Evolutionary conservation across 2,329 filamentous ascomycete species (phyloP).

Genomic region (Exserohilum turcica): DNA sequence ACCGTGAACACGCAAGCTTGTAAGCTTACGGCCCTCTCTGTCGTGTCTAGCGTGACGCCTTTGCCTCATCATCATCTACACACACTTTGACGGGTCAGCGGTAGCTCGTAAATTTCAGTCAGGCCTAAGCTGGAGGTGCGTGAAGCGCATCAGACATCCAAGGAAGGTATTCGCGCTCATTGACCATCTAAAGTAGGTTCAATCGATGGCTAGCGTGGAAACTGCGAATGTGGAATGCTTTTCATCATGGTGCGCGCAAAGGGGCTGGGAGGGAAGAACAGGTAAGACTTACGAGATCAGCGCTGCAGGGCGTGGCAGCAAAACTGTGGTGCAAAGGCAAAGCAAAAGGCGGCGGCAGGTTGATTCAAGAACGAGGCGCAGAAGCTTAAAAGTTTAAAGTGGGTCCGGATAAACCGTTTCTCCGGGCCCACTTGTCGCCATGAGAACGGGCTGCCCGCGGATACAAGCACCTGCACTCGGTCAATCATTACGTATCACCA

Average conservation of each 20-base stretch:
- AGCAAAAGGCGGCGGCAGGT: background rate
- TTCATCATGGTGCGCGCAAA: slow-evolving; percentile 65
- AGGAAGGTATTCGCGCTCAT: slow-evolving; percentile 73
- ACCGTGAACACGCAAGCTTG: background rate
- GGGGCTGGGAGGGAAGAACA: background rate
- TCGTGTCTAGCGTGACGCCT: too few species aligned
- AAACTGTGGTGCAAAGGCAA: background rate
- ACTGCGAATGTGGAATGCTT: slow-evolving; percentile 80
- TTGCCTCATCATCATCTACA: too few species aligned
- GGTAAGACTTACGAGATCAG: slow-evolving; percentile 8
- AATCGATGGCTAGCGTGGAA: slow-evolving; percentile 76
- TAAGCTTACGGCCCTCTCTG: too few species aligned
- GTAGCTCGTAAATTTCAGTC: background rate
- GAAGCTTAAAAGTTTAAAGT: slow-evolving; percentile 14
- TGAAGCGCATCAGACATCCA: slow-evolving; percentile 70
- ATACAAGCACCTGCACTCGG: too few species aligned
- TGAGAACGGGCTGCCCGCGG: too few species aligned
- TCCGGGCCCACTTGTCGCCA: background rate
- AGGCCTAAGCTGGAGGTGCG: background rate
- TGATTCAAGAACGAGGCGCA: slow-evolving; percentile 4
- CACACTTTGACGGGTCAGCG: slow-evolving; percentile 3
- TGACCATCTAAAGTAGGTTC: slow-evolving; percentile 68
- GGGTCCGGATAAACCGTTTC: slow-evolving; percentile 7
- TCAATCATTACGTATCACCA: too few species aligned
- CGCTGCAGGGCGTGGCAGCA: background rate